Evolutionary conservation across 176 grass and related monocot species (phyloP), one percentile per base, ranked within the genome.

Genomic region (Oryza meyeriana): DNA sequence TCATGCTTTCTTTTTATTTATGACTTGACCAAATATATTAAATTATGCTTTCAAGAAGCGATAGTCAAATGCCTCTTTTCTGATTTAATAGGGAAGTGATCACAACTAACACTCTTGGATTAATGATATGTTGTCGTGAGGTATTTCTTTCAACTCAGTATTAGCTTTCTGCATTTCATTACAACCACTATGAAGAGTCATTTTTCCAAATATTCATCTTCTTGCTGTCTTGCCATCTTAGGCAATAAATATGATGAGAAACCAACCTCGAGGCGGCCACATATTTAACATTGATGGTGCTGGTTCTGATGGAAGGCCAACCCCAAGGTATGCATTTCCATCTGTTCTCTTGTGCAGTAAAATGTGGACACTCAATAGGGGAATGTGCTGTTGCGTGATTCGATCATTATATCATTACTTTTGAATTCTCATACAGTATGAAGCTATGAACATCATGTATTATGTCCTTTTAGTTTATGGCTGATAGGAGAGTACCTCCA

Each of bases 201-300:
- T 82, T 70, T 55, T 44, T 20, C 52, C 72, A 18, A 64, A 24
- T 22, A 61, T 76, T 81, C 40, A 79, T 79, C 26, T 14, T 64
- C 12, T 71, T 71, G 7, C 36, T 36, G 66, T 91, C 36, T 76
- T 80, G 7, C 36, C 44, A 75, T 91, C 31, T 76, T 80, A 98
- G 95, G 95, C 95, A 86, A 98, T 98, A 91, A 98, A 98, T 80
- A 93, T 98, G 95, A 98, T 98, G 95, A 30, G 77, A 20, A 94
- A 89, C 68, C 95, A 98, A 80, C 81, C 88, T 84, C 90, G 88
- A 86, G 95, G 95, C 79, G 95, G 95, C 58, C 95, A 93, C 77
- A 84, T 95, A 87, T 98, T 95, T 89, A 98, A 98, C 68, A 94
- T 98, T 79, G 95, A 98, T 86, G 95, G 95, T 69, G 95, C 95